Conservation (phyloP, 2,329 filamentous ascomycete genomes). For the Thermomyces lanuginosus region DNA sequence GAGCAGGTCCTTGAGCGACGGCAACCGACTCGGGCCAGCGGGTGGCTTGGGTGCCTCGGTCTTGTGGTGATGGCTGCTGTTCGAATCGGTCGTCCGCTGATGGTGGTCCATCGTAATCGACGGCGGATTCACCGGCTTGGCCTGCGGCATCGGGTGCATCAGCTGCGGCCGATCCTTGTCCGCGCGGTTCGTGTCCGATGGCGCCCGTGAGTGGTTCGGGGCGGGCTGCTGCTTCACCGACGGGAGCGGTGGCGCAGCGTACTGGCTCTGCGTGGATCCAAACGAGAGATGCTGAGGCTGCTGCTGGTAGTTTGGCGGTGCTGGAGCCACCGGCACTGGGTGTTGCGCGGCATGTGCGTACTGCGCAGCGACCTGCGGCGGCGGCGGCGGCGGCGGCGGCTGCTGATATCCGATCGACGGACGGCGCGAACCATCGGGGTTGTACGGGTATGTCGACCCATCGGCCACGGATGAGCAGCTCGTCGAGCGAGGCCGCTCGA, state of each 20-base stretch:
- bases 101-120: too few relatives aligned
- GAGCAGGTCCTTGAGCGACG: conserved; percentile 21
- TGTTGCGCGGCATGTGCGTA: conserved; percentile 2
- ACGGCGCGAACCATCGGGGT: conserved; percentile 28
- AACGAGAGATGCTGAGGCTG: conserved; percentile 25
- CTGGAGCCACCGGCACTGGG: conserved; percentile 15
- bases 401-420: conserved; percentile 33
- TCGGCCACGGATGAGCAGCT: conserved; percentile 41
- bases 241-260: conserved; percentile 22
- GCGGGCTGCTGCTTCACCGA: too few relatives aligned
- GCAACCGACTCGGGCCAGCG: too few relatives aligned
- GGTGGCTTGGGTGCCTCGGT: too few relatives aligned
- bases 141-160: too few relatives aligned
- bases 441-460: conserved; percentile 27
- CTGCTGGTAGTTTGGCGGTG: conserved; percentile 22
- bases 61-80: too few relatives aligned
- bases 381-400: conserved; percentile 13
- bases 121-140: too few relatives aligned
- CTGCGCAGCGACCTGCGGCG: conserved; percentile 16
- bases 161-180: too few relatives aligned
- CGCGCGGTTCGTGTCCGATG: too few relatives aligned
- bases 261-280: conserved; percentile 24
- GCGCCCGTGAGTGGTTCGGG: too few relatives aligned
- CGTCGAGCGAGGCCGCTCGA: conserved; percentile 42
- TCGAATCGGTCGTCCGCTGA: too few relatives aligned